Base-by-base conservation (phyloP, 305 asterid genomes). In the Solanum hybrid region DNA sequence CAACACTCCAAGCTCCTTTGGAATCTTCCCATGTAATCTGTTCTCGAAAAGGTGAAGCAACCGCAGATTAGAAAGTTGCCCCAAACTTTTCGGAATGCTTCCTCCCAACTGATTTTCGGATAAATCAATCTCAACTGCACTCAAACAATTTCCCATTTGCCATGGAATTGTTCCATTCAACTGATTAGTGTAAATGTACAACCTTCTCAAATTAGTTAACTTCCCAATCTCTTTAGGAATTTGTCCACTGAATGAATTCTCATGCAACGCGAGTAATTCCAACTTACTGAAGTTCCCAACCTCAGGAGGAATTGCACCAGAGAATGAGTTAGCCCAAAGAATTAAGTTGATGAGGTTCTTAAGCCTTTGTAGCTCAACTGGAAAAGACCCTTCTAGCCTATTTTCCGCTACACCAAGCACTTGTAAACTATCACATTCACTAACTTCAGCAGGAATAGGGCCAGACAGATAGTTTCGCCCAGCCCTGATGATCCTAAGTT, bases 31-130 rank as follows among this genome's bases (percentile, higher is more conserved):
- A 24, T 91, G 92, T 17, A 97, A 92, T 29, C 89, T 93, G 91
- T 97, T 97, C 86, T 97, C 98, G 12, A 97, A 97, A 20, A 97
- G 98, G 89, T 95, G 95, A 83, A 97, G 99, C 93, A 97, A 89
- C 32, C 76, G 90, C 27, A 97, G 98, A 79, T 89, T 89, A 13
- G 94, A 89, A 81, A 96, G 90, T 36, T 5, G 90, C 10, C 95
- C 95, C 70, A 96, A 89, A 68, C 92, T 90, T 45, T 36, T 90
- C 1, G 99, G 99, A 76, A 97, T 95, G 89, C 83, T 27, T 10
- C 99, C 99, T 32, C 90, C 93, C 90, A 97, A 70, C 32, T 88
- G 92, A 90, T 97, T 97, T 85, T 97, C 99, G 2, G 99, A 97
- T 77, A 97, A 94, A 92, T 97, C 99, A n/a, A 97, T 95, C 93